phyloP scores from a whole-genome alignment of 306 rosid genomes.

The Styphnolobium japonicum region DNA sequence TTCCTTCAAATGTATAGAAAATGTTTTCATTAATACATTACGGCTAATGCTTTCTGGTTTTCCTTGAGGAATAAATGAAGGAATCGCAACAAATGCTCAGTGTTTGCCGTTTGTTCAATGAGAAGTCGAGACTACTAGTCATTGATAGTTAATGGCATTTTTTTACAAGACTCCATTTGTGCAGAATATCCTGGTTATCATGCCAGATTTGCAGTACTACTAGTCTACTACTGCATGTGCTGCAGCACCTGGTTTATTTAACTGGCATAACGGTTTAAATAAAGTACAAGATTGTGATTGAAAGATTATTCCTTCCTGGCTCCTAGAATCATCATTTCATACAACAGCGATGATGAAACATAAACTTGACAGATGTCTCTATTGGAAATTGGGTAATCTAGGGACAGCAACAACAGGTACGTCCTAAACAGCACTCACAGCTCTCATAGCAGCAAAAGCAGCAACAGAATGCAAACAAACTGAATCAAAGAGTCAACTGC shows the following conservation, averaged over 20 bases:
- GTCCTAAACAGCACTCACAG: conserved; percentile 46
- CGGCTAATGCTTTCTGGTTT: conserved; percentile 22
- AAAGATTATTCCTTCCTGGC: background rate
- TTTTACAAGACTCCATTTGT: background rate
- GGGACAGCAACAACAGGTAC: conserved; percentile 61
- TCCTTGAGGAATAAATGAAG: background rate
- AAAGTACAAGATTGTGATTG: background rate
- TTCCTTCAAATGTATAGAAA: conserved; percentile 27
- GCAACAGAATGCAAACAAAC: conserved; percentile 53
- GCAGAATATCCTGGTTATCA: background rate
- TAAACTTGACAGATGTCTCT: background rate
- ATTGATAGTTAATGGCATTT: background rate
- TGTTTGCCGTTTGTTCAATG: background rate
- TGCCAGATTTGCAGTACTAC: background rate
- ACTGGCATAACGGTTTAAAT: background rate
- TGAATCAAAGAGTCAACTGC: conserved; percentile 22
- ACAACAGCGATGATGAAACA: background rate
- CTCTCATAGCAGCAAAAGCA: conserved; percentile 58
- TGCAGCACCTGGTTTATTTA: conserved; percentile 4
- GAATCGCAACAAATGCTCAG: background rate
- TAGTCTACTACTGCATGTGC: background rate
- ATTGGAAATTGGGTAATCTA: conserved; percentile 19
- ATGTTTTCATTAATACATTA: background rate
- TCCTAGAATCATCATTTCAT: conserved; percentile 14
- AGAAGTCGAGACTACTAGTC: background rate